Evolutionary conservation across 2,329 filamentous ascomycete species (phyloP), one percentile per base, ranked within the genome.

Genomic region (Colletotrichum plurivorum): DNA sequence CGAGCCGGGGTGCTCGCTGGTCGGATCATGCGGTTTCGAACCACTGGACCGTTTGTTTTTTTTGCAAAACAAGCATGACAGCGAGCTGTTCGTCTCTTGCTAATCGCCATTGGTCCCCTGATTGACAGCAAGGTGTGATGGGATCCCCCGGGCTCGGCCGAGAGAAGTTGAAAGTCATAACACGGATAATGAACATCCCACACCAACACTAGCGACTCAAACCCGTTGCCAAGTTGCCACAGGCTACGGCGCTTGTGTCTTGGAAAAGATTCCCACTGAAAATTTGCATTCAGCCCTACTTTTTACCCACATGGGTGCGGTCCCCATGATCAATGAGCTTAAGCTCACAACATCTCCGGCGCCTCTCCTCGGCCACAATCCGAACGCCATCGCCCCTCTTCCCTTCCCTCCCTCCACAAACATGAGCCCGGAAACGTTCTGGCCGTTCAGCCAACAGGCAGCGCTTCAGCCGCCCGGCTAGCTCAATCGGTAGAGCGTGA

Each of bases 401-500:
- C 41, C 4, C 16, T 13, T 43, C 13, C 10, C 13, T n/a, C 41
- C 41, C 41, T 4, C 41, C 12, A 10, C 41, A 15, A n/a, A 43
- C 41, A 43, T 43, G 41, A n/a, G 16, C 41, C 13, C 41, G 13
- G 10, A 15, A 6, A 43, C 4, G 41, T 43, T 15, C 2, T 43
- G 15, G 15, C 2, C 3, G 15, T 10, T 43, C 41, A 43, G 41
- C 41, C 41, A 36, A 43, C 41, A 43, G 41, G 41, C 41, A 43
- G 41, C 41, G 41, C 41, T n/a, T 43, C 41, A 43, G 41, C 41
- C 41, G 84, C 84, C 85, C 82, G 84, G 85, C 84, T 90, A 89
- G 87, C 87, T 89, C 87, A 89, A 89, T 89, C 87, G 87, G 87
- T 90, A 91, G 89, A 91, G 88, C 88, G 89, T 90, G 85, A 90